Base-by-base conservation (phyloP, 208 protist genomes). In the Wallacemonas sp. region DNA sequence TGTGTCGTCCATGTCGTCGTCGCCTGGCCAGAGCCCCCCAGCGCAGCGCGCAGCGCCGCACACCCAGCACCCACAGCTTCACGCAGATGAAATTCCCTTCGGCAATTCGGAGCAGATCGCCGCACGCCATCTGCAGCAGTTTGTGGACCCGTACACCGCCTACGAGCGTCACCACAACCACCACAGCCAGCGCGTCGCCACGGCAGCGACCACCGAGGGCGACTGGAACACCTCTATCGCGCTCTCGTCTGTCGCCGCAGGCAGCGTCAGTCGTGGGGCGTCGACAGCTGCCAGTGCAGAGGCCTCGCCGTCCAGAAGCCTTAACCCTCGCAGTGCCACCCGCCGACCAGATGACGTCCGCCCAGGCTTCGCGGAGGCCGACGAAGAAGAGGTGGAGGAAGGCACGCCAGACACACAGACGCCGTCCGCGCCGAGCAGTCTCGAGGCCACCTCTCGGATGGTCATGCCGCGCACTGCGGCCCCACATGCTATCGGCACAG, bases 61-160 rank as follows among this genome's bases (percentile, higher is more conserved):
- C 5, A 7, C 29, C 26, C 31, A 10, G 2, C 50, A 11, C 14
- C 22, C 50, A 10, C 22, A 16, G 50, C 14, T 23, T 23, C 44
- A 18, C 44, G 44, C 8, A 7, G 44, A 18, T 49, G 44, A 18
- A 50, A 7, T 7, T 8, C 14, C 36, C 31, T 7, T n/a, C 25
- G 23, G 26, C 11, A 5, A 10, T 23, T 18, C 5, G n/a, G 26
- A 46, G 22, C 57, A 31, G 14, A 45, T 79, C 3, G 62, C 55
- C 7, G 62, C 73, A 2, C 4, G 46, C 2, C 62, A 70, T 2
- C 45, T 72, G 52, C 52, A 46, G n/a, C 50, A 65, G 61, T 76
- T 61, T 18, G 16, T 14, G 1, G 61, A 72, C 26, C 61, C 70
- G 1, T 80, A 76, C 55, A 20, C 57, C 1, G 41, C 31, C 14